A percentile compares a stretch with the other conserved stretches of the same genome.
Conservation (phyloP, 495 filamentous ascomycete species). For the Haplographium delicatum region DNA sequence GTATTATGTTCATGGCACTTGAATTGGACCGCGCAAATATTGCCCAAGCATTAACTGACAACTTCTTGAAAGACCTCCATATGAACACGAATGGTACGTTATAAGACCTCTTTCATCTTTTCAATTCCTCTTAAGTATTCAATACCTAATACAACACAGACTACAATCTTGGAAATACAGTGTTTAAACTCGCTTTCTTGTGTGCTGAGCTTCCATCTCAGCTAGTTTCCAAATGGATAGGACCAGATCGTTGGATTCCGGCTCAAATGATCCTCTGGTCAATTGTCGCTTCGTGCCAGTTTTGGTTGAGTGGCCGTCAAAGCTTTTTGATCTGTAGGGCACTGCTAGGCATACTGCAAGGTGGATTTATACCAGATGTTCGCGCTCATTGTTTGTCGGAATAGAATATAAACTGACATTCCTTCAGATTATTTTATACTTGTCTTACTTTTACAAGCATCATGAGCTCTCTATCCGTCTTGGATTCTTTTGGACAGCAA, state of each 20-base stretch:
- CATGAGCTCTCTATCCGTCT: slow-evolving; percentile 64
- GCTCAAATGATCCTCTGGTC: slow-evolving; percentile 78
- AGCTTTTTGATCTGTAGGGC: slow-evolving; percentile 61
- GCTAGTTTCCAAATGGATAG: slow-evolving; percentile 66
- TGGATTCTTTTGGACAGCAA: slow-evolving; percentile 70
- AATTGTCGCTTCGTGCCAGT: slow-evolving; percentile 63
- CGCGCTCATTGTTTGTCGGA: background rate
- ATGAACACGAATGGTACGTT: slow-evolving; percentile 57
- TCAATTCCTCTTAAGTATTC: too few species aligned
- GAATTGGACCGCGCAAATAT: slow-evolving; percentile 79
- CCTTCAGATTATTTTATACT: slow-evolving; percentile 51
- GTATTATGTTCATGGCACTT: slow-evolving; percentile 78
- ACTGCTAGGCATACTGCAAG: slow-evolving; percentile 69
- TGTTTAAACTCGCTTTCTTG: slow-evolving; percentile 65
- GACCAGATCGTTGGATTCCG: slow-evolving; percentile 83
- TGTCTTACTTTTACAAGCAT: slow-evolving; percentile 75
- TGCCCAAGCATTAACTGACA: slow-evolving; percentile 51
- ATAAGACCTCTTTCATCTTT: too few species aligned
- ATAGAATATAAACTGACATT: too few species aligned
- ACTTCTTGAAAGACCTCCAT: slow-evolving; percentile 52
- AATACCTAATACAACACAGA: slow-evolving; percentile 30
- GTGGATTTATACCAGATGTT: slow-evolving; percentile 57
- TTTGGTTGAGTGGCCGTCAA: slow-evolving; percentile 53
- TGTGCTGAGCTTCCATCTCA: slow-evolving; percentile 72
- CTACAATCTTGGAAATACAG: slow-evolving; percentile 74